Evolutionary conservation across 2,329 filamentous ascomycete species (phyloP), one percentile per base, ranked within the genome.

Genomic region (Berkeleyomyces rouxiae): DNA sequence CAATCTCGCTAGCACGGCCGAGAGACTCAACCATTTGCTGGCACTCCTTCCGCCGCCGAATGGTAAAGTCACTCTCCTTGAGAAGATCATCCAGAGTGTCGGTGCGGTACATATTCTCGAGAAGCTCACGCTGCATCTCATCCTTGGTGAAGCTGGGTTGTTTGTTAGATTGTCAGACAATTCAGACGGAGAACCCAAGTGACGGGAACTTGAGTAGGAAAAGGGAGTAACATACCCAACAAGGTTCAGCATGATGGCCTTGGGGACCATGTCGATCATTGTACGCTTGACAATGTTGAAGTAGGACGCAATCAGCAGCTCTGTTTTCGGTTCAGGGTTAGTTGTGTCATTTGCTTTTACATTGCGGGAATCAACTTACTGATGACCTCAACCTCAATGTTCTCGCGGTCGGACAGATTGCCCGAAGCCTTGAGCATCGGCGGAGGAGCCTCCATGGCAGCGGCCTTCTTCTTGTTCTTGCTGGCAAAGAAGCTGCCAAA

Each of bases 391-490:
- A 99, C 93, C 74, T 99, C 93, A 67, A 96, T 88, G 65, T 85
- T 86, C 74, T 99, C 93, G 66, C 93, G 90, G 76, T 99, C 93
- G 4, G 88, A 95, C 46, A 99, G 79, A 36, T 86, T 95, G 49
- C 93, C 92, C 2, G 90, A 95, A 42, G 93, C 93, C 78, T 96
- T 99, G 64, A 99, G 83, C 49, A 84, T 92, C 39, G 93, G 83
- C 66, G 93, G 93, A 46, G 93, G 93, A 11, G 93, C 80, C 73
- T 99, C 93, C 93, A 99, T 99, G 58, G 92, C 91, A n/a, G 93
- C 93, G 77, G 95, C 95, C 86, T 96, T 97, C 83, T 99, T 99
- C 85, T 97, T 99, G 78, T 97, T 99, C 83, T 97, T 99, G 71
- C 89, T 91, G 9, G 93, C 90, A 72, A 96, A 99, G 82, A 99